Evolutionary conservation across 331 rosid genomes (phyloP).

Genomic region (Prunus yedoensis): DNA sequence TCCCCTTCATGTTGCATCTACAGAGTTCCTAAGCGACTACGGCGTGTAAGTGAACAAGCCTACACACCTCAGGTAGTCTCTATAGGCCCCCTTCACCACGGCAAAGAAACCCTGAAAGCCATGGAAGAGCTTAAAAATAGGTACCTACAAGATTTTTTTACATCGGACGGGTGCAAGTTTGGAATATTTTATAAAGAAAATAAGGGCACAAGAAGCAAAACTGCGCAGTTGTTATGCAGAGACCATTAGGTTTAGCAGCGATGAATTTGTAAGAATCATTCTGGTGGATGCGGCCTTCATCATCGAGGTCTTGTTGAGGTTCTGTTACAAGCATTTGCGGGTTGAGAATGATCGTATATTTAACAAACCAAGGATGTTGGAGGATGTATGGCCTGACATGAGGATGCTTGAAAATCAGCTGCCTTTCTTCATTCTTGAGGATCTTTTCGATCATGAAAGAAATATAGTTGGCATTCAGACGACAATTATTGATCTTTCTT

Average conservation of each 20-base stretch:
- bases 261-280: constrained; percentile 24
- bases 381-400: constrained; percentile 26
- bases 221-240: constrained; percentile 26
- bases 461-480: not conserved
- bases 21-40: constrained; percentile 19
- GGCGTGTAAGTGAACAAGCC: not conserved
- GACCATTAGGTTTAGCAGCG: not conserved
- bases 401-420: constrained; percentile 46
- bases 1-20: constrained; percentile 10
- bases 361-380: constrained; percentile 17
- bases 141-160: constrained; percentile 11
- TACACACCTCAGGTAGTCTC: constrained; percentile 13
- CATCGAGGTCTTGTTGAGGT: constrained; percentile 3
- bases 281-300: constrained; percentile 32
- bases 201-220: not conserved
- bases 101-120: not conserved
- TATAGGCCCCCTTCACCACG: constrained; percentile 37
- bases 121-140: constrained; percentile 38
- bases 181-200: not conserved
- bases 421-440: constrained; percentile 36
- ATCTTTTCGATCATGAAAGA: not conserved
- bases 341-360: constrained; percentile 19
- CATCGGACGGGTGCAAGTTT: not conserved
- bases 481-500: constrained; percentile 10
- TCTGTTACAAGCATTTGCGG: not conserved